Evolutionary conservation across 2,329 filamentous ascomycete genomes (phyloP), one percentile per base, ranked within the genome.

Genomic region (Hymenoscyphus repandus): DNA sequence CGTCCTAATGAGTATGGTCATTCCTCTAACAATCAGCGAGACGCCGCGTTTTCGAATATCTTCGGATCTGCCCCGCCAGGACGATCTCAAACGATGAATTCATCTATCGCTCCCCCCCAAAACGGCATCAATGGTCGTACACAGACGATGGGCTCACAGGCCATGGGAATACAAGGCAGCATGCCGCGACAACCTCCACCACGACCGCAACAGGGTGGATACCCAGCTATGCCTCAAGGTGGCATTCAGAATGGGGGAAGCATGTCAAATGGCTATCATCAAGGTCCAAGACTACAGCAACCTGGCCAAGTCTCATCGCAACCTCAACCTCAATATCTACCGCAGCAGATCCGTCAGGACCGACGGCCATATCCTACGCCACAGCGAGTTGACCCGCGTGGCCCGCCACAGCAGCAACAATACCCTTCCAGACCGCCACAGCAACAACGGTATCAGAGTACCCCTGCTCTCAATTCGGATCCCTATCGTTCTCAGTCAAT

Each of bases 21-120:
- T 76, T 65, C 73, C 49, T 73, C 75, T 57, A 77, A 77, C 66
- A 77, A 76, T 64, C 88, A 93, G 72, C 86, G 93, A 72, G 91
- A 99, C 80, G 89, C 90, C 61, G 93, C 92, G 59, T 99, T 95
- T 70, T 90, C 88, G 59, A 92, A 92, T 72, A 97, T 97, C 67
- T 99, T 97, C 68, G 93, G 92, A 61, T 84, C 83, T 58, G 80
- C 88, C 58, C 90, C 89, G 58, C 90, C 90, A 42, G 92, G 92
- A 52, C 86, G 93, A 68, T 95, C 91, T 51, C 91, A 96, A 66
- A 96, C 92, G 22, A 96, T 97, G 90, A 93, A 85, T 57, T 90
- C 88, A 50, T 85, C 90, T 58, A 78, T 85, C 31, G 71, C 75
- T 52, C 81, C 80, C 45, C 71, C 74, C 44, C 69, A 73, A 62